Conservation (phyloP, 768 basidiomycete genomes). For the Tubosaeta sp. region DNA sequence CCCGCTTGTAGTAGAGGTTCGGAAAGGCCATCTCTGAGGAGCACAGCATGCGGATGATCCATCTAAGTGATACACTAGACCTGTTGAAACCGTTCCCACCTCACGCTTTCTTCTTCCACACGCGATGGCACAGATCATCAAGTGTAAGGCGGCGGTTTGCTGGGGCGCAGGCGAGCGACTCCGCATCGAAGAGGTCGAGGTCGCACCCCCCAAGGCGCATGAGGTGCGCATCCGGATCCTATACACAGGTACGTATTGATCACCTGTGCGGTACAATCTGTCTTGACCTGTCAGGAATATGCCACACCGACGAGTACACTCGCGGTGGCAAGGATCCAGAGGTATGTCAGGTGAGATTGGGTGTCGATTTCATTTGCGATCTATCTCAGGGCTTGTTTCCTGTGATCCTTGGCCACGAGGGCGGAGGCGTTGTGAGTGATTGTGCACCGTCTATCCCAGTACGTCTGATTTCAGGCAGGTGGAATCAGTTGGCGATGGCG, state of each 20-base stretch:
- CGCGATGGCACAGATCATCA: conserved; percentile 72
- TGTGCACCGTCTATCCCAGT: not conserved
- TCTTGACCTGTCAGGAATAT: conserved; percentile 57
- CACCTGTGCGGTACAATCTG: conserved; percentile 5
- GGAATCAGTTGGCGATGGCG: conserved; percentile 95
- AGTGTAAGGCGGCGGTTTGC: conserved; percentile 90
- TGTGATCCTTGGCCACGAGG: conserved; percentile 92
- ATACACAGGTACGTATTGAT: conserved; percentile 64
- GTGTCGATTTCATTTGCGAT: not conserved
- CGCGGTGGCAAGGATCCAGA: conserved; percentile 95
- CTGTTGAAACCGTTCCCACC: no score
- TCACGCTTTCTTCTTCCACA: conserved; percentile 19
- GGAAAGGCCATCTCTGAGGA: conserved; percentile 60
- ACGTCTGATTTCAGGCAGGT: conserved; percentile 49
- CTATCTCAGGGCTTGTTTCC: conserved; percentile 74
- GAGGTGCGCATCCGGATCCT: conserved; percentile 95
- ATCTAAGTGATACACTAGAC: no score
- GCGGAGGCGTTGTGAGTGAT: conserved; percentile 74
- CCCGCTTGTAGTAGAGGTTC: conserved; percentile 89
- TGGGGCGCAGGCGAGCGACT: conserved; percentile 90
- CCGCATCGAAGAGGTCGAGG: conserved; percentile 88
- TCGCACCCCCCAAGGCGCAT: conserved; percentile 82
- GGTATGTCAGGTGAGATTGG: conserved; percentile 38
- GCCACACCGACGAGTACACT: conserved; percentile 98
- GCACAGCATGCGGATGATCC: not conserved